These are phyloP conservation scores for Tricladium varicosporioides DNA, from an alignment of 2,329 filamentous ascomycete genomes.

Conservation along the genomic window DNA sequence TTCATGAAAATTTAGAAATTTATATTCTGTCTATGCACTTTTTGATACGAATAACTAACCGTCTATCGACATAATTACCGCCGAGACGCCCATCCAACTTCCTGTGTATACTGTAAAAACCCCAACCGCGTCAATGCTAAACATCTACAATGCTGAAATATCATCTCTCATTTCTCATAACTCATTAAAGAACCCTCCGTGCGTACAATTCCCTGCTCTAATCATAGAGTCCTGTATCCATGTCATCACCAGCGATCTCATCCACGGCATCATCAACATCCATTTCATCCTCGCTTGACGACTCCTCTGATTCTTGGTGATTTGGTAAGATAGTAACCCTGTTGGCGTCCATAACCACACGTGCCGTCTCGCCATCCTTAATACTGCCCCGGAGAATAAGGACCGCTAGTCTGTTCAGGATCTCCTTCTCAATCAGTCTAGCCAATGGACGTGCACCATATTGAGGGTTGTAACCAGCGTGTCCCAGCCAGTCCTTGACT, in stretches of 20 bases:
- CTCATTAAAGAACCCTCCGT: too few species aligned
- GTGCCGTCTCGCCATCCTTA: constrained; percentile 79
- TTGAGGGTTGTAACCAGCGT: constrained; percentile 88
- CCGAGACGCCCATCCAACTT: neutral
- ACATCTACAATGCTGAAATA: neutral
- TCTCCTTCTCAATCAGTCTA: constrained; percentile 93
- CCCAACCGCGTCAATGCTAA: neutral
- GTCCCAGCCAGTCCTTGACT: constrained; percentile 90
- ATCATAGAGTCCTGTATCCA: constrained; percentile 58
- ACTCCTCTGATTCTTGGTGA: constrained; percentile 71
- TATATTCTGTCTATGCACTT: neutral
- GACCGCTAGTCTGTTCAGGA: constrained; percentile 89
- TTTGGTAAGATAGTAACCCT: constrained; percentile 82
- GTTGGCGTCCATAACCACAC: constrained; percentile 75
- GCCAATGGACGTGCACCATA: constrained; percentile 90
- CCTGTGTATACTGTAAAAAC: neutral
- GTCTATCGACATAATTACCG: neutral
- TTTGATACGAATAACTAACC: neutral
- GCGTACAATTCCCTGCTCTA: constrained; percentile 9
- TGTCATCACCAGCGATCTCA: constrained; percentile 58
- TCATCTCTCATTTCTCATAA: too few species aligned
- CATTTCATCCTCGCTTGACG: constrained; percentile 71
- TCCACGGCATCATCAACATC: constrained; percentile 52
- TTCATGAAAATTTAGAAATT: neutral
- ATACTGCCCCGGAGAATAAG: constrained; percentile 84